These are phyloP conservation scores for Capsaspora owczarzaki DNA, from an alignment of 78 protist genomes.

Conservation along the genomic window DNA sequence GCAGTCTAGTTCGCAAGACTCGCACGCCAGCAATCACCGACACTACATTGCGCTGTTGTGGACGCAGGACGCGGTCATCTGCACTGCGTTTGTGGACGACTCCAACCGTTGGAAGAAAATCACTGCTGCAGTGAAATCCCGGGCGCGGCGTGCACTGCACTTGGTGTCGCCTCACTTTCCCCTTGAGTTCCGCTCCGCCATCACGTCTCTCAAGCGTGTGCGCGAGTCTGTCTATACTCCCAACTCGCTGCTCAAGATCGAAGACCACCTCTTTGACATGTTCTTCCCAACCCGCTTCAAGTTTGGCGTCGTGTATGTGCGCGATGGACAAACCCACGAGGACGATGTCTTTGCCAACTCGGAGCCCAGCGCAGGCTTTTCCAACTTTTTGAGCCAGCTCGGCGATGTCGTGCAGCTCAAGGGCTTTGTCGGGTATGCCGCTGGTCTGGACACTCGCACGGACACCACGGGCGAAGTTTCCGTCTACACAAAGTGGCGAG, in stretches of 20 bases:
- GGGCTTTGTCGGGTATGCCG: conserved; percentile 47
- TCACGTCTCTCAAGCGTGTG: no score
- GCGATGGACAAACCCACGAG: conserved; percentile 21
- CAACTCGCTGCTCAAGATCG: not conserved
- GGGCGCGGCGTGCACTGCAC: no score
- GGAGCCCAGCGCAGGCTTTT: conserved; percentile 18
- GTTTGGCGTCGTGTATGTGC: conserved; percentile 5
- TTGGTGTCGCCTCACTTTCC: no score
- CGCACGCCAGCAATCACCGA: no score
- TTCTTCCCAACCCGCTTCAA: not conserved
- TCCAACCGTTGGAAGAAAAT: no score
- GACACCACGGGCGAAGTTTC: conserved; percentile 51
- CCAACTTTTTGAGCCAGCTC: conserved; percentile 44
- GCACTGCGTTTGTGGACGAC: no score
- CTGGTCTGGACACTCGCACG: conserved; percentile 45
- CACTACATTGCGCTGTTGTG: no score
- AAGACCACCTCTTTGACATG: not conserved
- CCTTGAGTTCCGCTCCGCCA: no score
- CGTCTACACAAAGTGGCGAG: conserved; percentile 26
- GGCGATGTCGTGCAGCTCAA: conserved; percentile 44
- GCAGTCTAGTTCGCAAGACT: no score
- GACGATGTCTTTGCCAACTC: conserved; percentile 8
- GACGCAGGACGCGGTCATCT: no score
- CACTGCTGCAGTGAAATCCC: no score
- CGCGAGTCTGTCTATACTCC: no score